Percentiles rank a stretch among this genome's conserved stretches.
phyloP scores from a whole-genome alignment of 75 land plant genomes.

The Pinus albicaulis region DNA sequence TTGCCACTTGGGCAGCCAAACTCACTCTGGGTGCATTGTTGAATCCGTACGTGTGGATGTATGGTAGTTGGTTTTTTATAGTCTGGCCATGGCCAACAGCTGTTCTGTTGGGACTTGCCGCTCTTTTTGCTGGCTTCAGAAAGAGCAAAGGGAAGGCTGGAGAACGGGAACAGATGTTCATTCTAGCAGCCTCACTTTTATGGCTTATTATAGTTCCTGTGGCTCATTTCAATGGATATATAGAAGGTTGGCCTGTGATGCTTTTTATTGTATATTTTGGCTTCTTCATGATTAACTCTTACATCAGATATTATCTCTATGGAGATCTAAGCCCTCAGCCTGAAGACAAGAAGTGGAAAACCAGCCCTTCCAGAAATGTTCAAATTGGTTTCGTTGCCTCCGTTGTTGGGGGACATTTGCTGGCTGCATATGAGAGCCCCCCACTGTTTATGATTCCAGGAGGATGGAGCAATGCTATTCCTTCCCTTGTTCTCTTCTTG shows the following conservation, averaged over 20 bases:
- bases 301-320: slow-evolving; percentile 54
- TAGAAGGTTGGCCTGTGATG: slow-evolving; percentile 77
- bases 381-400: slow-evolving; percentile 37
- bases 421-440: slow-evolving; percentile 75
- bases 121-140: slow-evolving; percentile 30
- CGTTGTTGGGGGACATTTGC: slow-evolving; percentile 73
- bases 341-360: slow-evolving; percentile 68
- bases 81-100: slow-evolving; percentile 84
- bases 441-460: slow-evolving; percentile 51
- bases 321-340: slow-evolving; percentile 32
- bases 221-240: slow-evolving; percentile 73
- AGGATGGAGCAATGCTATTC: slow-evolving; percentile 50
- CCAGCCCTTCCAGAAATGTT: slow-evolving; percentile 20
- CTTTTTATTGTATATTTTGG: slow-evolving; percentile 66
- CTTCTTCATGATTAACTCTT: slow-evolving; percentile 65
- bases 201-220: slow-evolving; percentile 85
- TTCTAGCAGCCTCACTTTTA: slow-evolving; percentile 52
- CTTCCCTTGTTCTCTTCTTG: slow-evolving; percentile 42
- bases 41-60: slow-evolving; percentile 67
- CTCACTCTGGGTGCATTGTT: not conserved
- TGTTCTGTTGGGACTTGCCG: slow-evolving; percentile 32
- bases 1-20: not conserved
- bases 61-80: slow-evolving; percentile 78
- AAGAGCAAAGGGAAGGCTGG: slow-evolving; percentile 31
- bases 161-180: slow-evolving; percentile 49